Base-by-base conservation (phyloP, 495 filamentous ascomycete species). In the Penicillium subrubescens region DNA sequence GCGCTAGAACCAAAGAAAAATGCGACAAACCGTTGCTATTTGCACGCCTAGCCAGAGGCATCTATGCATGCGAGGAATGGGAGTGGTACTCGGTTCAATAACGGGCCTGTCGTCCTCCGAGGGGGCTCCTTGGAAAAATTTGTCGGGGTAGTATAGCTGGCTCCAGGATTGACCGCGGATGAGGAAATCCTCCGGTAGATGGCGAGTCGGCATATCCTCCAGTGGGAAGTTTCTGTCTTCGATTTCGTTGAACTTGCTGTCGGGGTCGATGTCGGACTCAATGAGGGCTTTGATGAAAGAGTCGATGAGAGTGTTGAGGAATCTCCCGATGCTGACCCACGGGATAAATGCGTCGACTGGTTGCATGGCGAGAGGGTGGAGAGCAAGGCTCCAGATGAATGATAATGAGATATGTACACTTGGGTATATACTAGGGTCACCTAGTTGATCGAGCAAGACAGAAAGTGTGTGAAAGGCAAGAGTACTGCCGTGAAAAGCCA, bases 181-280 rank as follows among this genome's bases (percentile, higher is more conserved):
- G 0, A 88, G 80, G 63, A 87, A 97, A 65, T 99, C 95, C 65
- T 97, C 95, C 0, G 92, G 88, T 0, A 97, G 72, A 5, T 92
- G 92, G n/a, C 84, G 79, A 8, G 69, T 78, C 8, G 58, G 52
- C 15, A 79, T 83, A 46, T 87, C 83, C 3, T 87, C 79, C 7
- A 81, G 71, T 0, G 86, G 88, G 52, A 91, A 90, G 0, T 67
- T 65, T 39, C 81, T 70, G 33, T 71, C 69, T 53, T 87, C 84
- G 35, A 89, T 77, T 1, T 81, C 81, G 14, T 72, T 63, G 52
- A 80, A 77, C 53, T 79, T 60, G 15, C 70, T 73, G 17, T 81
- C 75, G 19, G 69, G 79, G 5, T 76, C 77, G 2, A 27, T 4
- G 25, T 27, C 4, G 25, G 4, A 27, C 4, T 27, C 4, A 27